Evolutionary conservation across 228 moss, liverwort and hornwort species (phyloP).

Genomic region (Sphagnum fallax): DNA sequence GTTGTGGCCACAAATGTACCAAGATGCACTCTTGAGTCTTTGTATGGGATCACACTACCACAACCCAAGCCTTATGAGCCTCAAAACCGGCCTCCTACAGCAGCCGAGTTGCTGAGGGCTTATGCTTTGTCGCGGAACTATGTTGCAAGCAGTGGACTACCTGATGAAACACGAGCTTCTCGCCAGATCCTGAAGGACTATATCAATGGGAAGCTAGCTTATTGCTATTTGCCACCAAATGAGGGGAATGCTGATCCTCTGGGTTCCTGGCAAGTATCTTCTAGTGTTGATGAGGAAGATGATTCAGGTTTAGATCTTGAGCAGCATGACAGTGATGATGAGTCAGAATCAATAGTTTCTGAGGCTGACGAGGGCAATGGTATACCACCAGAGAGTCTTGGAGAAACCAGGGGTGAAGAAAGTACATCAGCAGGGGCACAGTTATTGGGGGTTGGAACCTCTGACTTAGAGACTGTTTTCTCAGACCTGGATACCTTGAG

Average conservation of each 20-base stretch:
- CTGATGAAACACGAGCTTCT: constrained; percentile 47
- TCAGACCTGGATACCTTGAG: constrained; percentile 31
- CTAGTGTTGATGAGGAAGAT: not conserved
- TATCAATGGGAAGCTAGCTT: constrained; percentile 39
- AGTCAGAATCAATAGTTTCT: constrained; percentile 3
- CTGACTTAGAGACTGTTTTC: constrained; percentile 26
- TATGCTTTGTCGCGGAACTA: constrained; percentile 36
- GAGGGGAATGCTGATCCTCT: constrained; percentile 1
- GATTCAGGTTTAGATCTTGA: not conserved
- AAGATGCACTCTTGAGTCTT: constrained; percentile 16
- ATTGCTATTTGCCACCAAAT: constrained; percentile 28
- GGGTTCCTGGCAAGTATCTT: not conserved
- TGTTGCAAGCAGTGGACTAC: constrained; percentile 40
- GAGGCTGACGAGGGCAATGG: constrained; percentile 8
- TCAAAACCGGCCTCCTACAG: constrained; percentile 32
- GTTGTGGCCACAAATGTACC: constrained; percentile 36
- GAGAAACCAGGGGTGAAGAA: constrained; percentile 7
- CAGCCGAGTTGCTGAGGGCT: constrained; percentile 37
- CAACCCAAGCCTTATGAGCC: constrained; percentile 34
- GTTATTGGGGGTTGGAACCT: constrained; percentile 4
- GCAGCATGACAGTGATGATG: not conserved
- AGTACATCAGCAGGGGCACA: constrained; percentile 2
- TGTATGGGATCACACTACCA: constrained; percentile 39
- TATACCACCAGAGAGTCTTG: not conserved
- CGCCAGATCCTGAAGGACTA: constrained; percentile 44